Base-by-base conservation (phyloP, 164 flowering plant species). In the Stephania yunnanensis region DNA sequence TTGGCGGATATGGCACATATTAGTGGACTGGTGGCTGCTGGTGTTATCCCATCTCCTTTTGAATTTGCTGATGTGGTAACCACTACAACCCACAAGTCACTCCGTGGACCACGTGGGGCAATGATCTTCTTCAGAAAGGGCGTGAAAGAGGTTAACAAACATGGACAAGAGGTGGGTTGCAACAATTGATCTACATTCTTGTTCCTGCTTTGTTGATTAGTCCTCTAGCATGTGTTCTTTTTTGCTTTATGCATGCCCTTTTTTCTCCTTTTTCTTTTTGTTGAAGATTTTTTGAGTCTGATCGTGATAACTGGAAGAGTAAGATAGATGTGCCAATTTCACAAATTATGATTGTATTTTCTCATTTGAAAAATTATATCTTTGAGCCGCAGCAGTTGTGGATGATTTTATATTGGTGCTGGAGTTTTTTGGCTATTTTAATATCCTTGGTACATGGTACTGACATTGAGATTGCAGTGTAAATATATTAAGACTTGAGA, bases 1-100 rank as follows among this genome's bases (percentile, higher is more conserved):
- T 80, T 96, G 87, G 99, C 99, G n/a, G 99, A 96, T 80, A 96
- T 96, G 99, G 98, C 99, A 61, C 99, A 96, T 78, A 96, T 96
- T 61, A 96, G 99, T 84, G 99, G 99, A 69, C 78, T 94, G 83
- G 99, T 96, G 78, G 98, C 99, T 52, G 99, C 96, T 72, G 98
- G 89, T 75, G 98, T 96, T 69, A 91, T 96, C 74, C 98, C 97
- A 64, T 96, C 99, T 46, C 99, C 99, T 29, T 96, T 96, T 84
- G 99, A 94, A 0, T 94, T 89, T 87, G 98, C 99, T 13, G 99
- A 96, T 85, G 84, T 96, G 4, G 99, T 96, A 73, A 96, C 99
- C 66, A 94, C 99, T 58, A 96, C 99, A 17, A 94, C 99, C 63
- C 98, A 96, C 89, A 96, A 96, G 84, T 96, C 98, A 73, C 97